Conservation (phyloP, 371 early-diverging fungal species). For the Rhizopus arrhizus region DNA sequence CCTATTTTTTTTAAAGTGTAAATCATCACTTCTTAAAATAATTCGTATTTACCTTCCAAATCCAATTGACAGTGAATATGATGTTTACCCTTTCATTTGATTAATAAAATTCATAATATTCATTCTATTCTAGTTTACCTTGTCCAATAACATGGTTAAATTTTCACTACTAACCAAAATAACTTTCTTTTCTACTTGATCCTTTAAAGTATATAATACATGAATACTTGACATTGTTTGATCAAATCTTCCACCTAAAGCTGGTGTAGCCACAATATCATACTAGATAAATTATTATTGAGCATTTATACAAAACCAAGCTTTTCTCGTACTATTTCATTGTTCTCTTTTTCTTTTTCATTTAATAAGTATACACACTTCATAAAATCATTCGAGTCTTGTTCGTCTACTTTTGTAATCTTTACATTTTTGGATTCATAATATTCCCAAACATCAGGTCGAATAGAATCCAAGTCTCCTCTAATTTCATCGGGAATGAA, state of each 20-base stretch:
- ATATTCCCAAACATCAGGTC: slow-evolving; percentile 63
- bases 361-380: slow-evolving; percentile 67
- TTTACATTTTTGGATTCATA: slow-evolving; percentile 62
- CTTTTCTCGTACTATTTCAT: slow-evolving; percentile 22
- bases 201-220: slow-evolving; percentile 58
- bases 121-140: slow-evolving; percentile 49
- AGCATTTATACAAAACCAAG: neutral
- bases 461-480: slow-evolving; percentile 88
- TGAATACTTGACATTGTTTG: slow-evolving; percentile 82
- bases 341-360: slow-evolving; percentile 35
- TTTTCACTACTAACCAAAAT: slow-evolving; percentile 73
- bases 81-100: slow-evolving; percentile 59
- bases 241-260: slow-evolving; percentile 89
- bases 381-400: slow-evolving; percentile 85
- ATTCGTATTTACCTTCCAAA: slow-evolving; percentile 60
- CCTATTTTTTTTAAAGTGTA: slow-evolving; percentile 34
- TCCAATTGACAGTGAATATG: slow-evolving; percentile 61
- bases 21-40: slow-evolving; percentile 1
- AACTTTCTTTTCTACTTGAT: slow-evolving; percentile 54
- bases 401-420: slow-evolving; percentile 56
- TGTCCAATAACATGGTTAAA: slow-evolving; percentile 67
- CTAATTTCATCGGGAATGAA: slow-evolving; percentile 78
- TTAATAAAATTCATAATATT: neutral
- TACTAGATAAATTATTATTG: slow-evolving; percentile 27
- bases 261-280: slow-evolving; percentile 79